Conservation (phyloP, 441 rosid species). For the Adansonia rubrostipa region DNA sequence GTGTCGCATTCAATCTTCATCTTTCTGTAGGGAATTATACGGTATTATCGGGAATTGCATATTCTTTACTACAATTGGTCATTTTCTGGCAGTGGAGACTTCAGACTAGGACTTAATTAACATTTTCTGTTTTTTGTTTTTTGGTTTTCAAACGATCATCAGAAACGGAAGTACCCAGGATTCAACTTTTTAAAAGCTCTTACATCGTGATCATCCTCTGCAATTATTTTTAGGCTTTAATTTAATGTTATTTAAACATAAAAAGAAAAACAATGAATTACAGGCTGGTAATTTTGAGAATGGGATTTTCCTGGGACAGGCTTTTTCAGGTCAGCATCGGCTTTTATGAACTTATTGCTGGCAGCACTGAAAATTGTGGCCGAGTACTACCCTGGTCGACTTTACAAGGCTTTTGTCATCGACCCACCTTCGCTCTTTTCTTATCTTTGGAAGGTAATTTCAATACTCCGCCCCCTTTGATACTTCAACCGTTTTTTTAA, state of each 20-base stretch:
- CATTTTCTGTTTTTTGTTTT: background rate
- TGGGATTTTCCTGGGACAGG: slow-evolving; percentile 46
- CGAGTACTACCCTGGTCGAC: slow-evolving; percentile 84
- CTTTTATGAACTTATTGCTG: slow-evolving; percentile 74
- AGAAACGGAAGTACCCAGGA: slow-evolving; percentile 31
- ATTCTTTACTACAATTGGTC: slow-evolving; percentile 38
- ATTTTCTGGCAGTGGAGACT: slow-evolving; percentile 18
- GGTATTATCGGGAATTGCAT: slow-evolving; percentile 55
- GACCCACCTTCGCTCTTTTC: slow-evolving; percentile 93
- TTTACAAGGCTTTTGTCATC: slow-evolving; percentile 77
- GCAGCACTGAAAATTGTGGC: slow-evolving; percentile 77
- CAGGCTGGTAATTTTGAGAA: too few relatives aligned
- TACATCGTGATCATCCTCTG: slow-evolving; percentile 18
- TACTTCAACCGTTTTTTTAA: too few relatives aligned
- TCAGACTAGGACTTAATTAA: slow-evolving; percentile 25
- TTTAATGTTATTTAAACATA: background rate
- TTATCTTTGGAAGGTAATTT: slow-evolving; percentile 78
- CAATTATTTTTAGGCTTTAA: slow-evolving; percentile 23
- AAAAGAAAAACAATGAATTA: background rate
- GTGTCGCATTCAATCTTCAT: slow-evolving; percentile 38
- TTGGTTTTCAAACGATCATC: background rate
- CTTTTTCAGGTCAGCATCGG: slow-evolving; percentile 91
- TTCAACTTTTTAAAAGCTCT: slow-evolving; percentile 27
- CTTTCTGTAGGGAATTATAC: slow-evolving; percentile 12
- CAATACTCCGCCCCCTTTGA: too few relatives aligned